Conservation (phyloP, 1,139 yeast species). For the Yamadazyma friedrichii region DNA sequence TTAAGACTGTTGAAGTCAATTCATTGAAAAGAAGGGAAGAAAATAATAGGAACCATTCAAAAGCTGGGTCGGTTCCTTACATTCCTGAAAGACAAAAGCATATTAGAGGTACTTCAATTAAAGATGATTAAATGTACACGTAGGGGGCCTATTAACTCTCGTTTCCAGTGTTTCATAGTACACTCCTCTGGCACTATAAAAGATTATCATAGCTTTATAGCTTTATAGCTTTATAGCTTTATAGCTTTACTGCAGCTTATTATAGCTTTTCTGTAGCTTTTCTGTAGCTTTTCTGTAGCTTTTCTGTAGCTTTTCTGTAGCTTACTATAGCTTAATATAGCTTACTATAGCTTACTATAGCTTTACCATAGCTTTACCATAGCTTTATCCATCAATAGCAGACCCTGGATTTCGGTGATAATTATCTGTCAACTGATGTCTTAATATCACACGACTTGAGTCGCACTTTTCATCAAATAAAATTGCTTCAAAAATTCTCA, state of each 20-base stretch:
- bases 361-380: too few relatives aligned
- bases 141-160: background rate
- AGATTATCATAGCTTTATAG: too few relatives aligned
- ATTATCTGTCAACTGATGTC: constrained; percentile 2
- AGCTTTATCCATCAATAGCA: too few relatives aligned
- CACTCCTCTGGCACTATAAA: too few relatives aligned
- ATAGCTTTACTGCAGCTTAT: too few relatives aligned
- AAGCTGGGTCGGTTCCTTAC: constrained; percentile 63
- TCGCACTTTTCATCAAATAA: constrained; percentile 12
- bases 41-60: constrained; percentile 76
- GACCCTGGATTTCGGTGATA: background rate
- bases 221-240: too few relatives aligned
- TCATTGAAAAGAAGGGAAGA: constrained; percentile 78
- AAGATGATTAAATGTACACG: constrained; percentile 26
- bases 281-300: too few relatives aligned
- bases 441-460: constrained; percentile 10
- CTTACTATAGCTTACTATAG: too few relatives aligned
- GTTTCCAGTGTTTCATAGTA: background rate
- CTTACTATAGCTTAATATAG: too few relatives aligned
- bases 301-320: too few relatives aligned
- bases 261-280: too few relatives aligned
- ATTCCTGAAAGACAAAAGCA: constrained; percentile 79
- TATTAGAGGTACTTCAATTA: constrained; percentile 77
- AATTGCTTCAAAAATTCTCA: constrained; percentile 13
- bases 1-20: constrained; percentile 70